phyloP scores from a whole-genome alignment of 805 yeast species.

The Wickerhamiella bombiphila region DNA sequence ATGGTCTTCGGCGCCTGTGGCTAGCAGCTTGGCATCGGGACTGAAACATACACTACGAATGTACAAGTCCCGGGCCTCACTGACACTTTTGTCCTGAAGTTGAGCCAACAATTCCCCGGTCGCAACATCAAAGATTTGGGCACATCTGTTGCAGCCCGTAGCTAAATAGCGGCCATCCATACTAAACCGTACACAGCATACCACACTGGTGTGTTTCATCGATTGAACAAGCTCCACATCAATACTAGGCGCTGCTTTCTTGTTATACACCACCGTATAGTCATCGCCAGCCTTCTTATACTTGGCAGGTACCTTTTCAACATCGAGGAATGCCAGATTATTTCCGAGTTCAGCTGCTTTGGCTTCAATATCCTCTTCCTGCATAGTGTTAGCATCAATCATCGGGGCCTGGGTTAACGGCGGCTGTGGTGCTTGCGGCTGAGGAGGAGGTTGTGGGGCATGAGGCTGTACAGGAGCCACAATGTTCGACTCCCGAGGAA shows the following conservation, averaged over 20 bases:
- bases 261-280: conserved; percentile 81
- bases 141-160: conserved; percentile 91
- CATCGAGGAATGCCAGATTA: conserved; percentile 47
- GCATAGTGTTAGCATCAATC: background rate
- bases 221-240: conserved; percentile 85
- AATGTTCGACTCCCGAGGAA: too few species aligned
- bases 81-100: conserved; percentile 66
- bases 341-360: background rate
- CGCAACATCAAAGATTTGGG: conserved; percentile 85
- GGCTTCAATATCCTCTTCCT: conserved; percentile 1
- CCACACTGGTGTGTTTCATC: conserved; percentile 85
- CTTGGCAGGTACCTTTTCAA: conserved; percentile 57
- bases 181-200: conserved; percentile 89
- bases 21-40: conserved; percentile 84
- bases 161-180: conserved; percentile 86
- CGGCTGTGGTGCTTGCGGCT: conserved; percentile 8
- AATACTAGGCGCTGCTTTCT: conserved; percentile 53
- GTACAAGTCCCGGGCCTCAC: conserved; percentile 68
- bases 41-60: conserved; percentile 93
- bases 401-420: background rate
- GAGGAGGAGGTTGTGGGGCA: conserved; percentile 16
- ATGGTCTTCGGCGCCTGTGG: conserved; percentile 75
- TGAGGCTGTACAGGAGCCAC: too few species aligned
- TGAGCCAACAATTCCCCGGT: conserved; percentile 82
- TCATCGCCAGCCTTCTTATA: conserved; percentile 72